These are phyloP conservation scores for Trametes cinnabarina DNA, from an alignment of 768 basidiomycete species.

Conservation along the genomic window DNA sequence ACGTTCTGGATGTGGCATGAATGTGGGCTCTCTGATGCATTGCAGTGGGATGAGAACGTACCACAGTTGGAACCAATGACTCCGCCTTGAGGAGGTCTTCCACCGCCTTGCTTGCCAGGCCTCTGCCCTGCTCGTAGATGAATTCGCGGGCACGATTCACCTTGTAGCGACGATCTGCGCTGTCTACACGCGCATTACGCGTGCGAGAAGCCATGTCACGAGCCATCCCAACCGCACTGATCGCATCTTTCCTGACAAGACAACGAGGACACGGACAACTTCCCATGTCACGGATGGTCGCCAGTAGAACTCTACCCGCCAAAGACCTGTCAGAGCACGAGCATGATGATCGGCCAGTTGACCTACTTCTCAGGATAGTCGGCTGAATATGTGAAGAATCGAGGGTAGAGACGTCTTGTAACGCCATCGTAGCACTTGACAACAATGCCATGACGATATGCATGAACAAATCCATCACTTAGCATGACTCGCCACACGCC, in stretches of 20 bases:
- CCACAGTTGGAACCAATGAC: conserved; percentile 1
- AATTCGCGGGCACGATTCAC: conserved; percentile 12
- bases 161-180: neutral
- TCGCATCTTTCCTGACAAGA: conserved; percentile 27
- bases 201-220: neutral
- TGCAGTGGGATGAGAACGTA: neutral
- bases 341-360: neutral
- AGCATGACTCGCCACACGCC: conserved; percentile 24
- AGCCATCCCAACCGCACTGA: conserved; percentile 31
- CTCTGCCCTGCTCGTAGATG: conserved; percentile 20
- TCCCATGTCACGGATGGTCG: conserved; percentile 39
- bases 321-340: no score
- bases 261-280: conserved; percentile 41
- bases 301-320: conserved; percentile 36
- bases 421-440: conserved; percentile 28
- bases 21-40: neutral
- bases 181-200: conserved; percentile 12
- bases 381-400: conserved; percentile 29
- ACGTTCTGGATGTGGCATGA: conserved; percentile 32
- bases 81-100: no score
- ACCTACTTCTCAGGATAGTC: conserved; percentile 37
- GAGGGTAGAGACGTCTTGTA: conserved; percentile 21
- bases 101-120: no score
- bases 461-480: conserved; percentile 23
- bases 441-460: conserved; percentile 24